These are phyloP conservation scores for Apocynum venetum DNA, from an alignment of 257 asterid genomes.

Conservation along the genomic window DNA sequence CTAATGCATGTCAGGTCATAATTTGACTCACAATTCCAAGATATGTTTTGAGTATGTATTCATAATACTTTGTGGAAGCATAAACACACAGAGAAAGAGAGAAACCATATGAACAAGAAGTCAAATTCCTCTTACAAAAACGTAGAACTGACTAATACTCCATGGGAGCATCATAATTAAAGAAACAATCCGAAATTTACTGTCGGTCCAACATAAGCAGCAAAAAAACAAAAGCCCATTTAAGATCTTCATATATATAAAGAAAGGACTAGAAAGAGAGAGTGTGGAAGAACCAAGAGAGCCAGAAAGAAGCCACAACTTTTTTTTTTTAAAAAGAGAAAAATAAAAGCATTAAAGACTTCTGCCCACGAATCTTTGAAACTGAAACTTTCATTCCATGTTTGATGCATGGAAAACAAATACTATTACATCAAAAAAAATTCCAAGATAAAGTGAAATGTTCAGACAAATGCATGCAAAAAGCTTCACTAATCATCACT, in stretches of 20 bases:
- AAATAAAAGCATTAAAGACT: background rate
- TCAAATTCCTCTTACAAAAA: background rate
- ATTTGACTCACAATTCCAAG: background rate
- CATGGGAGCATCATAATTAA: background rate
- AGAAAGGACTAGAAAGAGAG: background rate
- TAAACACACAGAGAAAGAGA: background rate
- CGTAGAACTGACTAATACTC: background rate
- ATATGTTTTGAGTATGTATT: background rate
- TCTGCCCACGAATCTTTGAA: background rate
- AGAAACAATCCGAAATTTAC: background rate
- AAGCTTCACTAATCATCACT: background rate
- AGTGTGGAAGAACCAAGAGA: background rate
- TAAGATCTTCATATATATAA: conserved; percentile 16
- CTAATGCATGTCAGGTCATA: conserved; percentile 12
- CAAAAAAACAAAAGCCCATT: conserved; percentile 10
- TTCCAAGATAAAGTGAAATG: background rate
- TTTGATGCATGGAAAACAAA: background rate
- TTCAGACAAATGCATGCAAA: conserved; percentile 15
- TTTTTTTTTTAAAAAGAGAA: too few relatives aligned
- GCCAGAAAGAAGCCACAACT: background rate
- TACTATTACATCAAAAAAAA: background rate
- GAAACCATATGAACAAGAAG: background rate
- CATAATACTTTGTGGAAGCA: background rate
- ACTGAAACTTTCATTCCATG: background rate
- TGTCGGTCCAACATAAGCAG: conserved; percentile 16